Evolutionary conservation across 202 grass and related monocot species (phyloP), one percentile per base, ranked within the genome.

Genomic region (Zizania palustris): DNA sequence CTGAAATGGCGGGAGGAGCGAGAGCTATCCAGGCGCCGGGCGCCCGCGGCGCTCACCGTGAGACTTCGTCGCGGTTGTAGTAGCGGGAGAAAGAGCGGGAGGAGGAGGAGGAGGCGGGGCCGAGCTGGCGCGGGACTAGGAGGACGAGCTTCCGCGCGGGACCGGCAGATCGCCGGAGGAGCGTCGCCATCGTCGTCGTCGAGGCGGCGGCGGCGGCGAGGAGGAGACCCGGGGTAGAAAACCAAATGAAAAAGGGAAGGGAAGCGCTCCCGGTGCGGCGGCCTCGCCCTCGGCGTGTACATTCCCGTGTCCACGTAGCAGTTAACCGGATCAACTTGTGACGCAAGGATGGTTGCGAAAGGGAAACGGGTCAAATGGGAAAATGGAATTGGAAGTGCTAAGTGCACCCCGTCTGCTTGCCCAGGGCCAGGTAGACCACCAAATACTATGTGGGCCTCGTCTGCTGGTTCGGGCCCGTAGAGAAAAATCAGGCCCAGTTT

Each of bases 61-160:
- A 74, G 82, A 22, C 67, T 66, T 87, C 84, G 79, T 75, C 84
- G 50, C 88, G 87, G 44, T 73, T 33, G 63, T 74, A 19, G 81
- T 72, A 70, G 70, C 73, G 65, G 28, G 73, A 80, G 53, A 79
- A 73, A 3, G 74, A 28, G 69, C 59, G 77, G 60, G 54, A 38
- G 53, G 63, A 45, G 48, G n/a, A n/a, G n/a, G 61, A 38, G 11
- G 60, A 34, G 28, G 65, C 53, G 45, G 72, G 9, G 56, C 33
- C 53, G 66, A 84, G 71, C 58, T 67, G 66, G 62, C 75, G 50
- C 33, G 90, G 67, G 7, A 70, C 46, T 70, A 78, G 54, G 78
- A 76, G 76, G 60, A 84, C 79, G 22, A 84, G 56, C 10, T 48
- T 45, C 39, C 51, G 74, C 21, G 14, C 62, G 28, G 81, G 77